A percentile compares a stretch with the other conserved stretches of the same genome.
These are phyloP conservation scores for Epichloe sibirici DNA, from an alignment of 2,329 filamentous ascomycete species.

Conservation along the genomic window DNA sequence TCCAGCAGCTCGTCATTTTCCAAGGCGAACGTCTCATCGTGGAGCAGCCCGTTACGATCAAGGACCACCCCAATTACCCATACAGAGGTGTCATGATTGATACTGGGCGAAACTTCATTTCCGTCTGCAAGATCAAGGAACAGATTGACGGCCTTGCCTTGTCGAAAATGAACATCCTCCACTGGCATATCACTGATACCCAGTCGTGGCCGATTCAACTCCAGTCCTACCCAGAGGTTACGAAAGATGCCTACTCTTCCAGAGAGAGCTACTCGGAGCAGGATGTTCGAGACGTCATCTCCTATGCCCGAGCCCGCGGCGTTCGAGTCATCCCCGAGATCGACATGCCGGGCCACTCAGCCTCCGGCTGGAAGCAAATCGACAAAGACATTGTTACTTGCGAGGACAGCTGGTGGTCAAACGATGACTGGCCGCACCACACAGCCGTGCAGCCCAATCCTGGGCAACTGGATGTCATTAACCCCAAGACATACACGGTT, in stretches of 20 bases:
- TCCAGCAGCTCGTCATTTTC: constrained; percentile 42
- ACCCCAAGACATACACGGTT: constrained; percentile 42
- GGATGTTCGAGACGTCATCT: constrained; percentile 30
- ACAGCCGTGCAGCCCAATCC: constrained; percentile 43
- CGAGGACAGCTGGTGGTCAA: constrained; percentile 46
- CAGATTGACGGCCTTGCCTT: constrained; percentile 42
- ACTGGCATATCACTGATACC: constrained; percentile 43
- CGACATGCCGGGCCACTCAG: constrained; percentile 45
- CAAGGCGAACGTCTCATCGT: constrained; percentile 32
- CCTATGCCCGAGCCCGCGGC: constrained; percentile 37
- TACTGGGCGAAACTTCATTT: constrained; percentile 41
- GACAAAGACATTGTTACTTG: constrained; percentile 42
- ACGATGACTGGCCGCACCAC: constrained; percentile 40
- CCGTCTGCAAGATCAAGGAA: constrained; percentile 36
- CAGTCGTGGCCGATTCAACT: constrained; percentile 44
- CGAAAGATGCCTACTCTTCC: constrained; percentile 39
- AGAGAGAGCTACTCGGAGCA: constrained; percentile 32
- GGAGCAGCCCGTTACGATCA: constrained; percentile 39
- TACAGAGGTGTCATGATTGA: constrained; percentile 45
- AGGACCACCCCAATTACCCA: constrained; percentile 38
- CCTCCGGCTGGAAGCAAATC: constrained; percentile 40
- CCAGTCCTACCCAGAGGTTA: constrained; percentile 36
- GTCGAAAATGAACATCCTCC: constrained; percentile 44
- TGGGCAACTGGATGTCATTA: constrained; percentile 42
- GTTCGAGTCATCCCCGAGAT: constrained; percentile 45